Percentiles rank a stretch among this genome's conserved stretches.
phyloP scores from a whole-genome alignment of 768 basidiomycete genomes.

The Pleurotus eryngii region DNA sequence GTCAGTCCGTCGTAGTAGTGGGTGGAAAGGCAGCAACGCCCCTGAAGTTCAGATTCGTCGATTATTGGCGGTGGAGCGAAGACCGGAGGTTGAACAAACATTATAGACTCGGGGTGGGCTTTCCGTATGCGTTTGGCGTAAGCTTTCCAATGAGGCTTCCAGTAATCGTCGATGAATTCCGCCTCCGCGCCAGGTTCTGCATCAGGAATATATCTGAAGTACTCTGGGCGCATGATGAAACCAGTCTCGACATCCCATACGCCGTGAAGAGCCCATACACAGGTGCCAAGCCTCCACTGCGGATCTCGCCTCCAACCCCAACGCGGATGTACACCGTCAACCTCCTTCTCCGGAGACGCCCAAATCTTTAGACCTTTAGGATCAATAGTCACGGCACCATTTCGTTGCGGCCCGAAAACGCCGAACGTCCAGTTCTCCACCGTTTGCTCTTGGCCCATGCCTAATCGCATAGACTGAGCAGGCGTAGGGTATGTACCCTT shows the following conservation, averaged over 20 bases:
- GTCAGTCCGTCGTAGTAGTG: slow-evolving; percentile 98
- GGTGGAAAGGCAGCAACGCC: slow-evolving; percentile 69
- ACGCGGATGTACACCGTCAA: slow-evolving; percentile 51
- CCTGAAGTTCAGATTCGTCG: slow-evolving; percentile 52
- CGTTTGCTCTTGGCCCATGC: slow-evolving; percentile 81
- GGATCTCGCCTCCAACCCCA: slow-evolving; percentile 85
- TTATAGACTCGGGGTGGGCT: slow-evolving; percentile 77
- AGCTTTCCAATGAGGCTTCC: slow-evolving; percentile 64
- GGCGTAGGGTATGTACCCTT: slow-evolving; percentile 89
- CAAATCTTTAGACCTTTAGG: slow-evolving; percentile 80
- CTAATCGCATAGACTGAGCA: slow-evolving; percentile 77
- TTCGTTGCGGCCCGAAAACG: slow-evolving; percentile 67
- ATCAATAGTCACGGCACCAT: slow-evolving; percentile 78
- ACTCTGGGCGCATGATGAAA: slow-evolving; percentile 63
- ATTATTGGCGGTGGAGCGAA: slow-evolving; percentile 74
- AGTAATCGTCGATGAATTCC: slow-evolving; percentile 76
- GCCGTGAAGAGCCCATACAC: slow-evolving; percentile 85
- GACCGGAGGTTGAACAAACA: slow-evolving; percentile 91
- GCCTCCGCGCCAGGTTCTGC: slow-evolving; percentile 38
- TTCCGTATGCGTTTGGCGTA: slow-evolving; percentile 58
- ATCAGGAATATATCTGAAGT: slow-evolving; percentile 58
- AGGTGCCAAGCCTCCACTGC: slow-evolving; percentile 71
- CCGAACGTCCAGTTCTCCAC: slow-evolving; percentile 85
- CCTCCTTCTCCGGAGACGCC: slow-evolving; percentile 53
- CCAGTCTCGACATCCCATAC: slow-evolving; percentile 83